Evolutionary conservation across 2,329 filamentous ascomycete species (phyloP).

Genomic region (Epichloe festucae): DNA sequence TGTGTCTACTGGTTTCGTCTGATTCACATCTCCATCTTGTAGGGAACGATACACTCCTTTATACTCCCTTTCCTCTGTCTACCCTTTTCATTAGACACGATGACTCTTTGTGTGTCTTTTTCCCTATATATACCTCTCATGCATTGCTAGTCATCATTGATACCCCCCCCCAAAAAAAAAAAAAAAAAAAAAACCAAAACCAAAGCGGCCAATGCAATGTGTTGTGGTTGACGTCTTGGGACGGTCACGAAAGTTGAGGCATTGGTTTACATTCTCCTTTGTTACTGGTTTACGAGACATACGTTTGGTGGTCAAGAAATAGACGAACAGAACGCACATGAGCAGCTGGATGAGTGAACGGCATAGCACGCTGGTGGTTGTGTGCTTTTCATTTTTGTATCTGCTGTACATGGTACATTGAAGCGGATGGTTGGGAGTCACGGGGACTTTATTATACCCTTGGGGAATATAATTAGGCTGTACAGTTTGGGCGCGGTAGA

Average conservation of each 20-base stretch:
- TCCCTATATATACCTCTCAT: neutral
- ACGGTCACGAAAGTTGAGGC: neutral
- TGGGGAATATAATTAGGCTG: neutral
- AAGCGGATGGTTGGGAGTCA: no score
- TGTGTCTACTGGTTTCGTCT: no score
- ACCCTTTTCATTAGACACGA: neutral
- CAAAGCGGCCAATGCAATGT: no score
- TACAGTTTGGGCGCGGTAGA: neutral
- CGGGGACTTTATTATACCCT: neutral
- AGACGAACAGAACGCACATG: neutral
- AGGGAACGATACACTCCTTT: neutral
- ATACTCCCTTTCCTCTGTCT: constrained; percentile 7
- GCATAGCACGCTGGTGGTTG: no score
- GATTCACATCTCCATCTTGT: no score
- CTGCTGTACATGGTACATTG: neutral
- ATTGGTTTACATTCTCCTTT: neutral
- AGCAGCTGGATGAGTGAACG: no score
- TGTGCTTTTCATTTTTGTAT: neutral
- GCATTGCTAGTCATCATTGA: neutral
- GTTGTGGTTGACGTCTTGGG: no score
- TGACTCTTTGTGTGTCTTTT: neutral
- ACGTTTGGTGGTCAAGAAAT: neutral
- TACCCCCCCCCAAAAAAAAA: neutral
- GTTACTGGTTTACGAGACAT: neutral
- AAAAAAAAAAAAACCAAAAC: no score